Evolutionary conservation across 805 yeast species (phyloP), one percentile per base, ranked within the genome.

Genomic region (Kodamaea lidongshanica): DNA sequence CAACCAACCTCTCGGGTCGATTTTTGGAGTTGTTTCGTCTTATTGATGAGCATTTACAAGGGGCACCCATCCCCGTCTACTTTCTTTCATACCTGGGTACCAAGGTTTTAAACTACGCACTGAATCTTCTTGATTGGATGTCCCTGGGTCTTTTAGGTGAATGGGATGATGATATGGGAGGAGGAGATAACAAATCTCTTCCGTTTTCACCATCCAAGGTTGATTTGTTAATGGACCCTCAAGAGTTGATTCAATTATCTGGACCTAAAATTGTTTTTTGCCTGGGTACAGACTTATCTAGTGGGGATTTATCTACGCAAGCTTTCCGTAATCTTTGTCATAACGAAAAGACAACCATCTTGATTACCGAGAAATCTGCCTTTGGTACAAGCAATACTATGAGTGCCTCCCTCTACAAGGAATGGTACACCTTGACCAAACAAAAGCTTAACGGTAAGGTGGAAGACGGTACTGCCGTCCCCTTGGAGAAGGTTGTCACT

Each of bases 101-200:
- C 3, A 77, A 89, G 46, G 69, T 80, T 4, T 54, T 92, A 34
- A 71, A 80, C 15, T 85, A 82, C 48, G 95, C 96, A 0, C 74
- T 85, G 9, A 81, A 87, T 33, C 82, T 92, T 79, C 58, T 89
- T 16, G 98, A 92, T 59, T 92, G 97, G 97, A 81, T 92, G 87
- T 77, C 94, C 0, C 73, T 89, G 0, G 70, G 79, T n/a, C 70
- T 87, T n/a, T 72, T 84, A 15, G 80, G 82, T 43, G 81, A 77
- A 26, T 87, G 95, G 89, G 95, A 86, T 46, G 58, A 51, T 20
- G 56, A 58, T 4, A 36, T 40, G 5, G 44, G 37, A 7, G 38
- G 38, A 5, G 25, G 31, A 5, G 35, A 39, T 10, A 61, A 70
- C 6, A 78, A 78, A 32, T 72, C 71, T 32, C 71, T 80, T 2